phyloP scores from a whole-genome alignment of 1,284 basidiomycete species.

The Microbotryum lychnidis-dioicae region DNA sequence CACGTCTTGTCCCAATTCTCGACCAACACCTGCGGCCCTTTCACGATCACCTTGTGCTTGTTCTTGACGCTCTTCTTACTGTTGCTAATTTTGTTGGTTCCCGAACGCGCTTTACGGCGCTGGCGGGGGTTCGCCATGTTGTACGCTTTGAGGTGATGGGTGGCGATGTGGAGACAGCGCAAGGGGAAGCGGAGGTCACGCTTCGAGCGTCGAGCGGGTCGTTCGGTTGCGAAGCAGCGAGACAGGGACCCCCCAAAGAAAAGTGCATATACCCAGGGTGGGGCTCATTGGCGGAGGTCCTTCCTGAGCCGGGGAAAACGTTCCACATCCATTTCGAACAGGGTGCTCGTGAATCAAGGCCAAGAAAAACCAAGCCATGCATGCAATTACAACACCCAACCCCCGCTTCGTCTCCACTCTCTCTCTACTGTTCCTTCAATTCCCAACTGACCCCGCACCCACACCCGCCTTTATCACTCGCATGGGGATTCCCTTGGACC shows the following conservation, averaged over 20 bases:
- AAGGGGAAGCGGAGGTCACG: background rate
- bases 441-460: constrained; percentile 70
- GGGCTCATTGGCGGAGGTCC: background rate
- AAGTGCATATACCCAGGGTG: background rate
- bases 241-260: background rate
- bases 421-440: background rate
- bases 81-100: constrained; percentile 25
- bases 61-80: constrained; percentile 13
- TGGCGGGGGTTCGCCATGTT: constrained; percentile 34
- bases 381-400: too few relatives aligned
- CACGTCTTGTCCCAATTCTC: constrained; percentile 28
- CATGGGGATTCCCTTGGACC: constrained; percentile 69
- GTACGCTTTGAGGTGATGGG: too few relatives aligned
- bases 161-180: background rate
- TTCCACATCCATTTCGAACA: too few relatives aligned
- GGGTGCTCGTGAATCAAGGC: background rate
- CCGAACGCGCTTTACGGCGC: constrained; percentile 29
- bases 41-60: constrained; percentile 33
- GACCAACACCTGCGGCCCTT: constrained; percentile 21
- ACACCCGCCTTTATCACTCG: constrained; percentile 66
- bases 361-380: background rate
- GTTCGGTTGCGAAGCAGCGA: background rate
- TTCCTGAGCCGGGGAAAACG: too few relatives aligned
- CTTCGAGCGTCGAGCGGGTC: too few relatives aligned
- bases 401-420: too few relatives aligned